A percentile compares a stretch with the other conserved stretches of the same genome.
phyloP scores from a whole-genome alignment of 129 eudicot genomes.

The Cynara cardunculus region DNA sequence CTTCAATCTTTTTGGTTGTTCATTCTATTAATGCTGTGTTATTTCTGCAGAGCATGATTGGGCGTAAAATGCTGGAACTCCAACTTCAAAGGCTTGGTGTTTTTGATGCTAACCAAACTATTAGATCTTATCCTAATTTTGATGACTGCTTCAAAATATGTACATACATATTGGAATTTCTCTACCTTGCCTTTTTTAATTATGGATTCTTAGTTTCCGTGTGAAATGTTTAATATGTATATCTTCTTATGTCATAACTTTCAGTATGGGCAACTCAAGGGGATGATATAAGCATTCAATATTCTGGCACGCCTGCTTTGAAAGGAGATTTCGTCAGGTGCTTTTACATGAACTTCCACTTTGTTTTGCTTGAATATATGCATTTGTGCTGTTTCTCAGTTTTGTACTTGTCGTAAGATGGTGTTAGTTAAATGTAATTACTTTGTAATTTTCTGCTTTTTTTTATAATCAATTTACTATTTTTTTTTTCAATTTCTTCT shows the following conservation, averaged over 20 bases:
- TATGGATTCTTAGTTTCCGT: slow-evolving; percentile 1
- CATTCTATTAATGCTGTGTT: slow-evolving; percentile 8
- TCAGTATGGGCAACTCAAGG: slow-evolving; percentile 99
- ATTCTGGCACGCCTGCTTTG: slow-evolving; percentile 95
- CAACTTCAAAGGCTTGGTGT: slow-evolving; percentile 92
- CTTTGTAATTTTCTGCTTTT: not conserved
- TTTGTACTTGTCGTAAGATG: not conserved
- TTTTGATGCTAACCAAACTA: slow-evolving; percentile 75
- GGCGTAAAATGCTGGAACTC: slow-evolving; percentile 83
- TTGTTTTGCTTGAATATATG: slow-evolving; percentile 1
- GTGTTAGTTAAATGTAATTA: not conserved
- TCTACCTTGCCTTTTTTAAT: not conserved
- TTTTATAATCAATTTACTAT: not conserved
- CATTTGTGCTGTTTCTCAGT: not conserved
- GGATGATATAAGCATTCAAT: slow-evolving; percentile 93
- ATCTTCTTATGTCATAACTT: not conserved
- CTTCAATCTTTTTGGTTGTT: not conserved
- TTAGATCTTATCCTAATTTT: slow-evolving; percentile 65
- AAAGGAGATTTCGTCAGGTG: slow-evolving; percentile 99
- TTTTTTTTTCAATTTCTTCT: not conserved
- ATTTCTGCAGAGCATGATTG: slow-evolving; percentile 81
- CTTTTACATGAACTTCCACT: slow-evolving; percentile 1
- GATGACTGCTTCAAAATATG: slow-evolving; percentile 63
- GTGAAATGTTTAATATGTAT: not conserved
- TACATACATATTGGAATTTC: slow-evolving; percentile 9